Conservation (phyloP, 78 protist species). For the Dictyostelium capitatum region DNA sequence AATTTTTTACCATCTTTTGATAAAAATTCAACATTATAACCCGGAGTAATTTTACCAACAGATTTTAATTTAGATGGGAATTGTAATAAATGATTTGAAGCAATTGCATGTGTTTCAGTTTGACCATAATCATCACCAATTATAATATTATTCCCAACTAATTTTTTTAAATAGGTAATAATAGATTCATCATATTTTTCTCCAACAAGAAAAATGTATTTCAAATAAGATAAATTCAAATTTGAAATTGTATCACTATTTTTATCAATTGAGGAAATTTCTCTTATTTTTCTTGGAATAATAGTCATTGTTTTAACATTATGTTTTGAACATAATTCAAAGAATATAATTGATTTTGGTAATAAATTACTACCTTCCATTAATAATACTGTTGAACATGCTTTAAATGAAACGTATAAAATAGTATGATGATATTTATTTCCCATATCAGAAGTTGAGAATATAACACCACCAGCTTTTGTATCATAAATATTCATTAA, state of each 20-base stretch:
- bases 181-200: not conserved
- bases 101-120: conserved; percentile 56
- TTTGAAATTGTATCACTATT: not conserved
- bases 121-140: conserved; percentile 54
- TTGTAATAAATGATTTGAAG: not conserved
- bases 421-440: not conserved
- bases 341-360: not conserved
- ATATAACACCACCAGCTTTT: not conserved
- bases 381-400: too few species aligned
- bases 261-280: not conserved
- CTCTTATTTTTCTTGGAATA: not conserved
- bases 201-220: not conserved
- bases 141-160: not conserved
- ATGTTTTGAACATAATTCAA: not conserved
- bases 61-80: not conserved
- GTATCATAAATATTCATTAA: not conserved
- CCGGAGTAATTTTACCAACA: conserved; percentile 74
- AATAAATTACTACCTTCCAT: too few species aligned
- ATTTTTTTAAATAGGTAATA: not conserved
- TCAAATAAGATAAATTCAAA: not conserved
- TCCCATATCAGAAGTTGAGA: not conserved
- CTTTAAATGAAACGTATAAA: too few species aligned
- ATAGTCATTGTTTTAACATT: not conserved
- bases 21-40: conserved; percentile 27
- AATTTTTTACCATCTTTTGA: too few species aligned